Evolutionary conservation across 257 asterid genomes (phyloP), one percentile per base, ranked within the genome.

Genomic region (Prunella vulgaris): DNA sequence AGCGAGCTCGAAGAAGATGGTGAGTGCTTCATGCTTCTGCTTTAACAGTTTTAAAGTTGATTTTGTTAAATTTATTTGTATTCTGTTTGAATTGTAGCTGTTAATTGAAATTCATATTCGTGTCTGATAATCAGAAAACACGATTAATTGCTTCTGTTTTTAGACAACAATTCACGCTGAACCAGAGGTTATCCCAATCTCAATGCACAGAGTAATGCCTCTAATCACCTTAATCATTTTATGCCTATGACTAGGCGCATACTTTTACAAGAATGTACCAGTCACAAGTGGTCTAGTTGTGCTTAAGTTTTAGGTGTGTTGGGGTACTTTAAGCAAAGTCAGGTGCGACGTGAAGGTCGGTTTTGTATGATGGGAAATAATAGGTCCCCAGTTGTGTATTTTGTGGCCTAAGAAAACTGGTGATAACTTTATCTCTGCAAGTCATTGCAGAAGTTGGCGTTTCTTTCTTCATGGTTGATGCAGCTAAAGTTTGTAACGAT

Each of bases 1-100:
- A 89, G 99, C 77, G 99, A 90, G 15, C 89, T 90, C 44, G 99
- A 93, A 76, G 99, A 93, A 79, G 96, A 93, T 54, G 97, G 99
- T 93, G 1, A 66, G 90, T 79, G 24, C 0, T 28, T 14, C 33
- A 71, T 20, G 58, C 10, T 48, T 71, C 42, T 51, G 38, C 15
- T 62, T 40, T 56, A 17, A 21, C 32, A 12, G 8, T 53, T 57
- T 53, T 64, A 7, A 33, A 33, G 5, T 18, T 53, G 4, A n/a
- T 33, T 68, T 61, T 61, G 12, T 0, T 18, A 1, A 4, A 2
- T 38, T 21, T 46, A 2, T 20, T 68, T 22, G 0, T 14, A n/a
- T 24, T 3, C 24, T 35, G 10, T 13, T 51, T 58, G 20, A 42
- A 21, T 65, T 53, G 51, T 66, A 17, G 64, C 65, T 65, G 28